Base-by-base conservation (phyloP, 495 filamentous ascomycete species). In the Penicillium lividum region DNA sequence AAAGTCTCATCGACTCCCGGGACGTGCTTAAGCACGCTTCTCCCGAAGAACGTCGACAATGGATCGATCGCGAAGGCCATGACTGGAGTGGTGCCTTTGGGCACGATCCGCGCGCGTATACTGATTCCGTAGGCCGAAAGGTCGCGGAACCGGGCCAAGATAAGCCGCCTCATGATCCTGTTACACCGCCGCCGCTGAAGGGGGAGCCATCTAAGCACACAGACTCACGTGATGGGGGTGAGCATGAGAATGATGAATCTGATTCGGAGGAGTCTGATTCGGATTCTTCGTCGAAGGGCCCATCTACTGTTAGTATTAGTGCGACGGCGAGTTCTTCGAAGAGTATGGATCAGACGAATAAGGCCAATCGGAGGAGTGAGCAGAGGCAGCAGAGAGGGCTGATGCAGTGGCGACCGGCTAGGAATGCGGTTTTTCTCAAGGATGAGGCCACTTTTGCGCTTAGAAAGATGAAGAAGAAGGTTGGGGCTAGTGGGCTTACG, bases 31-130 rank as follows among this genome's bases (percentile, higher is more conserved):
- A 87, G 51, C 73, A 82, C 33, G 87, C 89, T 2, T 73, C 82
- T 7, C 80, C 87, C 7, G 80, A 85, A 36, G 90, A 97, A 60
- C 88, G 84, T 61, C 68, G 84, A 55, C 86, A 82, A 60, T 97
- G 93, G 90, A 75, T 96, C 18, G 80, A 85, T 34, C 88, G 86
- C 64, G 84, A 89, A 53, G 93, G 93, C 4, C 85, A 84, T 16
- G 91, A 97, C 69, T 97, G 93, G 93, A 86, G 80, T 42, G 90
- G 89, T n/a, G 90, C 92, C 1, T 97, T 97, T 54, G 85, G 85
- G 7, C 71, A 86, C 16, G 86, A 88, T 56, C 84, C 85, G 3
- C 76, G 79, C 38, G 77, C 80, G 0, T 82, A 80, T 52, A 75
- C 84, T 34, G 78, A 86, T 57, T 66, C 68, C 3, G 62, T 67